Base-by-base conservation (phyloP, 805 yeast genomes). In the Spencermartinsiella europaea region DNA sequence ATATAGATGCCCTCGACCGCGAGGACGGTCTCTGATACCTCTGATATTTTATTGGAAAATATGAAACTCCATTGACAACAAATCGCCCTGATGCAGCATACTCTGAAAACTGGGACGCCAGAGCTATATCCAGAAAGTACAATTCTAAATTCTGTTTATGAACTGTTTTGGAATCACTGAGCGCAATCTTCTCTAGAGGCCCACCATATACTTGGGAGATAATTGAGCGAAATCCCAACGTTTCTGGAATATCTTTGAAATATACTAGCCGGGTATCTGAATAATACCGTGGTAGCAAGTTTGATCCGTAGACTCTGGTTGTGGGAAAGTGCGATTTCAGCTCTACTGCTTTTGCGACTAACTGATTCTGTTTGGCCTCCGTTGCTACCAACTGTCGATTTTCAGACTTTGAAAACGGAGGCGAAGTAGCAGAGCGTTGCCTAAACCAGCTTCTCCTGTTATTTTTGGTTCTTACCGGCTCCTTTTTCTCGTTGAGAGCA, bases 11-110 rank as follows among this genome's bases (percentile, higher is more conserved):
- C 12, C 19, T 16, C 14, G 10, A 31, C 3, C 17, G 25, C 37
- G 39, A 27, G 5, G 45, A 28, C 35, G 16, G 22, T 5, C 15
- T 4, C 10, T 21, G 15, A 20, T n/a, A 17, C 4, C 16, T n/a
- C 38, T n/a, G n/a, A 4, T 4, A 20, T 17, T 20, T 14, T n/a
- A 39, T 4, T 2, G 20, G 31, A 14, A 52, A 45, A 19, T 34
- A 40, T 14, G 33, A 40, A n/a, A 8, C 14, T 3, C 61, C 60
- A 42, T 57, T 56, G 38, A 57, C 55, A 16, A 55, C n/a, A 41
- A 56, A 56, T 21, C 54, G 19, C 4, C 59, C 60, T 7, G 49
- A 27, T n/a, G 36, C 12, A 15, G 58, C 53, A 39, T 35, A 50
- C 14, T 40, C 43, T 34, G 34, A 35, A 33, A 57, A 56, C 21